Conservation (phyloP, 2,329 filamentous ascomycete genomes). For the Penicillium sclerotiorum region DNA sequence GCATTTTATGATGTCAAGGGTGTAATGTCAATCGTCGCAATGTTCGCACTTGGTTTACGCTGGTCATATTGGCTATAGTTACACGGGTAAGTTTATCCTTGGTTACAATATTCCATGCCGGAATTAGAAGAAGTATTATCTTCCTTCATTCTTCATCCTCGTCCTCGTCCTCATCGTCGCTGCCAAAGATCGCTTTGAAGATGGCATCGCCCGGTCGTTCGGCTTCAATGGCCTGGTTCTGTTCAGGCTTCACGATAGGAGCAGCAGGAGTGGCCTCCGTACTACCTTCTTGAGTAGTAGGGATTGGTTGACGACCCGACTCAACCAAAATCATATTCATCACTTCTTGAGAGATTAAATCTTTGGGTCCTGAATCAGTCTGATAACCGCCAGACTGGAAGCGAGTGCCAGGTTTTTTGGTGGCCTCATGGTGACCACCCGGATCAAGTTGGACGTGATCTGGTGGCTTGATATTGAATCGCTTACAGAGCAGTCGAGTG, state of each 20-base stretch:
- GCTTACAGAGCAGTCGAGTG: conserved; percentile 83
- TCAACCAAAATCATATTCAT: conserved; percentile 60
- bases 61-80: conserved; percentile 5
- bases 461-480: conserved; percentile 84
- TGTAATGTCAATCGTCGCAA: too few relatives aligned
- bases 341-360: conserved; percentile 57
- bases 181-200: conserved; percentile 91
- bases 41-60: too few relatives aligned
- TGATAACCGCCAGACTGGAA: conserved; percentile 40
- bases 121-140: neutral
- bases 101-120: neutral
- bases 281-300: conserved; percentile 23
- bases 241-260: conserved; percentile 65
- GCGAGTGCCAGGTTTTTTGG: conserved; percentile 24
- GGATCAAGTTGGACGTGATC: conserved; percentile 64
- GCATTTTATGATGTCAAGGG: conserved; percentile 7
- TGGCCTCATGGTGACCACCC: conserved; percentile 40
- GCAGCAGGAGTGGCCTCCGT: conserved; percentile 14
- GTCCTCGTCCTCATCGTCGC: conserved; percentile 72
- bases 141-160: conserved; percentile 58
- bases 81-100: neutral
- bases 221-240: conserved; percentile 76
- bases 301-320: conserved; percentile 19
- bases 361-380: conserved; percentile 37
- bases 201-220: conserved; percentile 76